Conservation (phyloP, 768 basidiomycete species). For the Termitomyces sp. region DNA sequence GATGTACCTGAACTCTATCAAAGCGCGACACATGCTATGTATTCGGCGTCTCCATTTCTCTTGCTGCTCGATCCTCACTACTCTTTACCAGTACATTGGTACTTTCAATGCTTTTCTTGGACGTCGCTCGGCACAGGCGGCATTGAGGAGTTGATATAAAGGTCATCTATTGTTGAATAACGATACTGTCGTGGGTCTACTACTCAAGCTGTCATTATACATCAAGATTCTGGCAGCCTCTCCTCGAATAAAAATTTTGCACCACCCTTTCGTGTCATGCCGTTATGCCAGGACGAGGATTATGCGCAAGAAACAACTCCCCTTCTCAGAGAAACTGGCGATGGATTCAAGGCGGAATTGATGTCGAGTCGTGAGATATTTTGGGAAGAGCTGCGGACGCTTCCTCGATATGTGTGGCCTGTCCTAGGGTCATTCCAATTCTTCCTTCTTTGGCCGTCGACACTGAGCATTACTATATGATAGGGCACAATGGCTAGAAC, state of each 20-base stretch:
- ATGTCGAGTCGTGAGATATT: conserved; percentile 2
- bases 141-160: background rate
- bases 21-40: background rate
- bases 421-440: conserved; percentile 6
- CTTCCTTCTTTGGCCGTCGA: background rate
- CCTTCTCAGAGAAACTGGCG: background rate
- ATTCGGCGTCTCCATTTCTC: background rate
- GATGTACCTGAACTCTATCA: background rate
- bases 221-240: background rate
- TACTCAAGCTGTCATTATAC: background rate
- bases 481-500: conserved; percentile 47
- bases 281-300: background rate
- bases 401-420: conserved; percentile 8
- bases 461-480: background rate
- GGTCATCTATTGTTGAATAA: background rate
- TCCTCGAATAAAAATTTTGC: background rate
- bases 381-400: conserved; percentile 8
- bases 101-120: background rate
- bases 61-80: background rate
- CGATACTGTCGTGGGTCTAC: background rate
- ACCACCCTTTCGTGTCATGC: background rate
- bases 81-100: background rate
- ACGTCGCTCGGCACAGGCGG: background rate
- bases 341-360: background rate
- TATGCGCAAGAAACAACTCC: background rate